Evolutionary conservation across 78 protist genomes (phyloP).

Genomic region (Dictyostelium discoideum): DNA sequence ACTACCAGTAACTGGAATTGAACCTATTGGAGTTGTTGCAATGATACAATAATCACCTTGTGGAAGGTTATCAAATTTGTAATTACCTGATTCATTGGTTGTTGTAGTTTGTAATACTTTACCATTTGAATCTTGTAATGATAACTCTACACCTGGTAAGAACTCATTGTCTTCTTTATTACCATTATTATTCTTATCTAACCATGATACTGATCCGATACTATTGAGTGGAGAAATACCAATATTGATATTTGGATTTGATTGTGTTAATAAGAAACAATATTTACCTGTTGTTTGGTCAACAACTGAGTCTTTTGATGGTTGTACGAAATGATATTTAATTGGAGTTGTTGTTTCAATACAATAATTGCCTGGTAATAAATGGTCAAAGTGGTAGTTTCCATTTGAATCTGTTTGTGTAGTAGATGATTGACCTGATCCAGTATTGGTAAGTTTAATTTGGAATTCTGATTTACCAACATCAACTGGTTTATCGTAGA

Average conservation of each 20-base stretch:
- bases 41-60: constrained; percentile 42
- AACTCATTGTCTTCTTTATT: neutral
- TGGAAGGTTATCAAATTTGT: neutral
- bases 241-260: neutral
- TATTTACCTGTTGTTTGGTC: neutral
- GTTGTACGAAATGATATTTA: neutral
- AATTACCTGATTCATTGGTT: neutral
- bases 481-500: neutral
- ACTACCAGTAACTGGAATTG: constrained; percentile 19
- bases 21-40: neutral
- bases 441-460: neutral
- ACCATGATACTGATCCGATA: constrained; percentile 30
- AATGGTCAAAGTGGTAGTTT: neutral
- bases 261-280: neutral
- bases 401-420: neutral
- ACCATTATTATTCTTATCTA: constrained; percentile 19
- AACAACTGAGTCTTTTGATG: constrained; percentile 1
- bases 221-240: constrained; percentile 21
- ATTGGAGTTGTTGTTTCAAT: neutral
- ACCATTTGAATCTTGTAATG: constrained; percentile 19
- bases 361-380: constrained; percentile 28
- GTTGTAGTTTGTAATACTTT: neutral
- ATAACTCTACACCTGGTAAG: neutral
- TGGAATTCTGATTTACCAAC: neutral
- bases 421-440: neutral